Evolutionary conservation across 208 protist species (phyloP).

Genomic region (Leishmania major): DNA sequence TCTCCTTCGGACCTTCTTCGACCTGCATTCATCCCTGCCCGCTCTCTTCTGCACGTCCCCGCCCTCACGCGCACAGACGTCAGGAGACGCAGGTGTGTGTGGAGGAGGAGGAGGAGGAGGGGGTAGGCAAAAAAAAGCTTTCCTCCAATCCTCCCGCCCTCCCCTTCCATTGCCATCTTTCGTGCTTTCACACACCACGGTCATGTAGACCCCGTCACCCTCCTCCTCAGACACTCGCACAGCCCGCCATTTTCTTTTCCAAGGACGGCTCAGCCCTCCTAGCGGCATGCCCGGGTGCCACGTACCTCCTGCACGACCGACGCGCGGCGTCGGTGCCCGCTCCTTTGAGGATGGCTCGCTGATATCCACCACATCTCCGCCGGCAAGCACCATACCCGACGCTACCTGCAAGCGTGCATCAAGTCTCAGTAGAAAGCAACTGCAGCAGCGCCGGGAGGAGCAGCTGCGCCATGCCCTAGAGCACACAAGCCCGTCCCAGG

Average conservation of each 20-base stretch:
- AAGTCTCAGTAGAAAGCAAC: neutral
- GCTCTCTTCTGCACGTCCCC: neutral
- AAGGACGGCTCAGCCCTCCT: neutral
- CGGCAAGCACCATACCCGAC: conserved; percentile 15
- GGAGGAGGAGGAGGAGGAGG: too few species aligned
- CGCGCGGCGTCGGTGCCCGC: neutral
- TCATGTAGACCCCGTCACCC: neutral
- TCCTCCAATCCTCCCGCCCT: neutral
- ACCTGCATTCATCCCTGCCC: neutral
- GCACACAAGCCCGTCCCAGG: conserved; percentile 15
- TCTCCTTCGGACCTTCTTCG: neutral
- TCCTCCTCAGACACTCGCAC: neutral
- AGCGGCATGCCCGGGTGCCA: neutral
- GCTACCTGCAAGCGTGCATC: conserved; percentile 1
- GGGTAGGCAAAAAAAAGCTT: neutral
- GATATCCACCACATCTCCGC: conserved; percentile 16
- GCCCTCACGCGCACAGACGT: neutral
- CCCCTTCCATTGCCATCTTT: neutral
- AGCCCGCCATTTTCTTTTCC: neutral
- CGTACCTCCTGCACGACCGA: neutral
- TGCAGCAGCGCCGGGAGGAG: conserved; percentile 14
- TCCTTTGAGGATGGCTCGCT: neutral
- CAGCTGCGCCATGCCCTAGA: conserved; percentile 25
- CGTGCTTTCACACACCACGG: neutral
- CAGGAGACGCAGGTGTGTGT: neutral